phyloP scores from a whole-genome alignment of 2,329 filamentous ascomycete genomes.

The Xylaria sp. region DNA sequence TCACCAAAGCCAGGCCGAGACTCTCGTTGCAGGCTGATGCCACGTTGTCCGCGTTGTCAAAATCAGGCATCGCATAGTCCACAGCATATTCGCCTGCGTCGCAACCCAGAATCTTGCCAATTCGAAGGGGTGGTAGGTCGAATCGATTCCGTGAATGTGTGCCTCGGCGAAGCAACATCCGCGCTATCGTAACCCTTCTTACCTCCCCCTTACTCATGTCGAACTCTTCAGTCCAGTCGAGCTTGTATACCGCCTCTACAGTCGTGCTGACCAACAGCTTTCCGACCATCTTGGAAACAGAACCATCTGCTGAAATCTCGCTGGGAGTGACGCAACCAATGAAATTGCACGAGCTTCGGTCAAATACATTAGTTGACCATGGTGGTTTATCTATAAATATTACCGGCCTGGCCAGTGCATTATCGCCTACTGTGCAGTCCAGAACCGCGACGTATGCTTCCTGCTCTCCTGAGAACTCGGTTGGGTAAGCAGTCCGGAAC shows the following conservation, averaged over 20 bases:
- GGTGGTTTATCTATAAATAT: background rate
- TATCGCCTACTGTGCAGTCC: slow-evolving; percentile 18
- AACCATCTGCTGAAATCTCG: background rate
- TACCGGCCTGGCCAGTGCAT: slow-evolving; percentile 10
- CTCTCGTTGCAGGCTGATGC: background rate
- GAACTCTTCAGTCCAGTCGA: background rate
- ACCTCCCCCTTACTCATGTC: background rate
- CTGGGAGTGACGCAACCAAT: background rate
- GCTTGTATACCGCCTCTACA: background rate
- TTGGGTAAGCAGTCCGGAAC: background rate
- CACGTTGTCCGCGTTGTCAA: background rate
- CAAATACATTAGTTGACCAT: background rate
- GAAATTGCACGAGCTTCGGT: background rate
- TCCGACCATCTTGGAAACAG: background rate
- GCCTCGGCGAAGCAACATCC: background rate
- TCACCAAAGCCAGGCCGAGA: slow-evolving; percentile 4
- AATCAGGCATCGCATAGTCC: background rate
- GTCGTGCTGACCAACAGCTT: background rate
- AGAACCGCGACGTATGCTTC: background rate
- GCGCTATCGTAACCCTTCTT: slow-evolving; percentile 4
- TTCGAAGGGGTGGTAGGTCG: background rate
- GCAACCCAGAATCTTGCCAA: slow-evolving; percentile 9
- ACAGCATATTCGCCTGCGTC: slow-evolving; percentile 10
- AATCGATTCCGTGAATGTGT: background rate
- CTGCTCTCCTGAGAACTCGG: background rate